Base-by-base conservation (phyloP, 257 asterid genomes). In the Penstemon eatonii region DNA sequence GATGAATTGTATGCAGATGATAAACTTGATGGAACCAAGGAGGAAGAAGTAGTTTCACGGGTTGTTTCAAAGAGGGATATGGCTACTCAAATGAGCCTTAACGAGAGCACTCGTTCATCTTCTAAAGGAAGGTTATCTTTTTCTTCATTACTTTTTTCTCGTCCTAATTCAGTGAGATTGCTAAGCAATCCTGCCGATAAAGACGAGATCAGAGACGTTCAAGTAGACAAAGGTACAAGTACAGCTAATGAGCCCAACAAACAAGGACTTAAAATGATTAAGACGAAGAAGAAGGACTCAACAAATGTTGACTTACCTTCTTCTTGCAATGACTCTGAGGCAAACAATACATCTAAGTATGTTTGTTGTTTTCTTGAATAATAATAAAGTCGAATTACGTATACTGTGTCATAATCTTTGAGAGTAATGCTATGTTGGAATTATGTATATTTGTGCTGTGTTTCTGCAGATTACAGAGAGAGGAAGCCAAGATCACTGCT, bases 11-110 rank as follows among this genome's bases (percentile, higher is more conserved):
- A 69, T 73, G 70, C 74, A 91, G 95, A 84, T 65, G 89, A 82
- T 60, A 78, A 74, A 50, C 56, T 65, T 49, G 78, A 73, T 51
- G 81, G 66, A 9, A 58, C 39, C 40, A 73, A 77, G 68, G 90
- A 83, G 65, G 83, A 75, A 37, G 95, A 77, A 33, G 70, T 58
- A 13, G 33, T 25, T 25, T 25, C 33, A 25, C 33, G 33, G 33
- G 67, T 56, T 3, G 81, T 84, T 65, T 79, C 86, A 8, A 77
- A 85, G 47, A 83, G 94, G 76, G 98, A 92, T 75, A 82, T 86
- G 88, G 94, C 96, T 42, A 93, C 97, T 43, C 97, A 92, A 74
- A 92, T 92, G 97, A 92, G 96, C 82, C 90, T 95, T 0, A 87
- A 77, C 38, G 76, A 77, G 43, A 87, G 98, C 79, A 70, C 81